phyloP scores from a whole-genome alignment of 2,329 filamentous ascomycete species.

The Hypoxylon sp. region DNA sequence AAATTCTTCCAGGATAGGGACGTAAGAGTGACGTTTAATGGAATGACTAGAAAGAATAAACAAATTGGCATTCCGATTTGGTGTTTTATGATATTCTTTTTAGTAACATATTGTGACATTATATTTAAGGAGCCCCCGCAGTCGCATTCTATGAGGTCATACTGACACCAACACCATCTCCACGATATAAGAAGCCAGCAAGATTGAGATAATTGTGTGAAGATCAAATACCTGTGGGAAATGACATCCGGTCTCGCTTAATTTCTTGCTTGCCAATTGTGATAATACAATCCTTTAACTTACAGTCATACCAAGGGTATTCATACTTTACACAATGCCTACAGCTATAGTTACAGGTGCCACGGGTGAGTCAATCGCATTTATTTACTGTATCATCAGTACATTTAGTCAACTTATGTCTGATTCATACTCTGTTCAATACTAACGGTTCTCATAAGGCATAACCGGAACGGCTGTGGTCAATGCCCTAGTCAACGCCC shows the following conservation, averaged over 20 bases:
- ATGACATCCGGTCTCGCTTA: not conserved
- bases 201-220: not conserved
- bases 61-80: too few species aligned
- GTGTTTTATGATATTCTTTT: not conserved
- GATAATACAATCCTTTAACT: not conserved
- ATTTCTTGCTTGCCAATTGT: not conserved
- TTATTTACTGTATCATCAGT: not conserved
- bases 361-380: constrained; percentile 29
- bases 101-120: not conserved
- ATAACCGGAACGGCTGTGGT: constrained; percentile 45
- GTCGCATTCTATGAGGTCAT: constrained; percentile 32
- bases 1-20: too few species aligned
- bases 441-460: constrained; percentile 22
- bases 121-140: not conserved
- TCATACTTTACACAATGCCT: constrained; percentile 20
- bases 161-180: constrained; percentile 9
- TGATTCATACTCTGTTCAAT: not conserved
- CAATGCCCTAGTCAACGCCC: constrained; percentile 31
- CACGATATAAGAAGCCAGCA: not conserved
- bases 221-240: not conserved
- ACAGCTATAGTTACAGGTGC: constrained; percentile 45
- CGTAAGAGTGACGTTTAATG: too few species aligned
- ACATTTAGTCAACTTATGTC: not conserved
- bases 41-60: too few species aligned
- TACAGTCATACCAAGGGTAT: not conserved